Conservation (phyloP, 495 filamentous ascomycete genomes). For the Penicillium atrosanguineum region DNA sequence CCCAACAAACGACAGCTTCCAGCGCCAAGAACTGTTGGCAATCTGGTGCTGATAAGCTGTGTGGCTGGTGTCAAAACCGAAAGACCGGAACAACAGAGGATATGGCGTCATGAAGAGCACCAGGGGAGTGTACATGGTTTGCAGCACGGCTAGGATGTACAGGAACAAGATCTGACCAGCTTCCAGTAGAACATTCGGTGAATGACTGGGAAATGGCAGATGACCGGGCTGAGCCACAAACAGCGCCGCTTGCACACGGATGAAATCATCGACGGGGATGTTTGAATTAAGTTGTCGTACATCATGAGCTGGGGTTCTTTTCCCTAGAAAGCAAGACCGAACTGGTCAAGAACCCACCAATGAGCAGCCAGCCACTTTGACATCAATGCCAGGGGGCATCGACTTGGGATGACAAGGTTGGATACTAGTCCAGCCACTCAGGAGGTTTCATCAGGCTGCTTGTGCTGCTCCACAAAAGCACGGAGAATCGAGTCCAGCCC, state of each 20-base stretch:
- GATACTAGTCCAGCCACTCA: constrained; percentile 2
- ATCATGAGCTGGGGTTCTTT: constrained; percentile 8
- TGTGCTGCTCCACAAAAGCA: constrained; percentile 60
- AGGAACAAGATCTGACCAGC: constrained; percentile 4
- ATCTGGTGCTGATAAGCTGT: neutral
- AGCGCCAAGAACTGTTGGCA: neutral
- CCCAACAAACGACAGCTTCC: neutral
- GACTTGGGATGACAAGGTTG: neutral
- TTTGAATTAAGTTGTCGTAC: constrained; percentile 10
- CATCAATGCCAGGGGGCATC: neutral
- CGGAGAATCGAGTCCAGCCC: constrained; percentile 72
- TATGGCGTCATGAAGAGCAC: neutral
- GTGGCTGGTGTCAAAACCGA: neutral
- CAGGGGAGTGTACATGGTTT: neutral
- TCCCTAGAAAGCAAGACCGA: neutral
- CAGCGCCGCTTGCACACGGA: neutral
- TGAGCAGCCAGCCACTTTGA: neutral
- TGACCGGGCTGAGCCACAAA: neutral
- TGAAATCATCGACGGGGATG: neutral
- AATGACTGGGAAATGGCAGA: neutral
- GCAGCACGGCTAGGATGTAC: neutral
- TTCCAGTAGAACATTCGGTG: constrained; percentile 3
- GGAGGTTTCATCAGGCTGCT: constrained; percentile 35
- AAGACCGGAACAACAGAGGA: neutral
- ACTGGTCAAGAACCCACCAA: neutral